Evolutionary conservation across 768 basidiomycete genomes (phyloP).

Genomic region (Sporobolomyces phaffii): DNA sequence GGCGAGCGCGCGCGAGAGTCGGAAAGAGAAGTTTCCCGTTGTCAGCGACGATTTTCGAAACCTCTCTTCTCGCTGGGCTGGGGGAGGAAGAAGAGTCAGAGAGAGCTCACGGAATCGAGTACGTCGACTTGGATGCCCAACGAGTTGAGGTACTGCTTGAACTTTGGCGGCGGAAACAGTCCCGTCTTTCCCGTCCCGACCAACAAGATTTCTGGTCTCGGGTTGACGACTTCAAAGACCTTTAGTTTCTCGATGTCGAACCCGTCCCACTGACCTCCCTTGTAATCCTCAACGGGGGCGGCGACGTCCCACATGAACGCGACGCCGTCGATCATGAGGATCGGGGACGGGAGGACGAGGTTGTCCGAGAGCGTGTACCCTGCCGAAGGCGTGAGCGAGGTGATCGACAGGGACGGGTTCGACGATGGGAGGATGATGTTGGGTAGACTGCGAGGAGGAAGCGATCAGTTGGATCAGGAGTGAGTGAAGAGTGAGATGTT

Average conservation of each 20-base stretch:
- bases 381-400: slow-evolving; percentile 30
- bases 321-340: slow-evolving; percentile 76
- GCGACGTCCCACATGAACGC: slow-evolving; percentile 88
- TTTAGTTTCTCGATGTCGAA: slow-evolving; percentile 72
- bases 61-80: too few relatives aligned
- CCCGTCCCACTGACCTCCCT: slow-evolving; percentile 53
- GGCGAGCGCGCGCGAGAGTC: neutral
- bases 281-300: slow-evolving; percentile 41
- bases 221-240: slow-evolving; percentile 72
- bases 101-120: slow-evolving; percentile 67
- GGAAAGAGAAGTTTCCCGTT: too few relatives aligned
- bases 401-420: slow-evolving; percentile 33
- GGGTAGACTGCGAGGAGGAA: slow-evolving; percentile 21
- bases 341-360: slow-evolving; percentile 66
- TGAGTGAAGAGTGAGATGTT: neutral
- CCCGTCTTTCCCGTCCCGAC: slow-evolving; percentile 76
- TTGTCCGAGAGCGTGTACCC: slow-evolving; percentile 51
- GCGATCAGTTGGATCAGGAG: neutral
- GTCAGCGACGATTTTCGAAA: too few relatives aligned
- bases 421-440: slow-evolving; percentile 38
- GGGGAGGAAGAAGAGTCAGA: too few relatives aligned
- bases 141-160: slow-evolving; percentile 63
- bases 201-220: slow-evolving; percentile 83
- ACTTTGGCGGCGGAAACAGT: slow-evolving; percentile 60
- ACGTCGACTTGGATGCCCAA: slow-evolving; percentile 82